Evolutionary conservation across 1,139 yeast species (phyloP).

Genomic region (Cylindricascospora bacillispora): DNA sequence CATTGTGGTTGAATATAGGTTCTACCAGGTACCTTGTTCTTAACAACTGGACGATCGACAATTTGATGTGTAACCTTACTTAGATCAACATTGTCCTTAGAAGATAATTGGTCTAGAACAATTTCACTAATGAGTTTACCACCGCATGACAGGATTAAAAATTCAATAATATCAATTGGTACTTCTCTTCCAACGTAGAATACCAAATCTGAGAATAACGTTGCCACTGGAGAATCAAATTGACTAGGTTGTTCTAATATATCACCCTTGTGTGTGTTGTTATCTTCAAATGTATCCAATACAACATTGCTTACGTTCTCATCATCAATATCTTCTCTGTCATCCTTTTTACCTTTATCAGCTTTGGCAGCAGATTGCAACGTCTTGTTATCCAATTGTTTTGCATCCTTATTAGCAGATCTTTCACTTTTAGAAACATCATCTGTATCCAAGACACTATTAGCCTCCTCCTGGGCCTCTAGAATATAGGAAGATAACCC

Average conservation of each 20-base stretch:
- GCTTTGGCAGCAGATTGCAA: slow-evolving; percentile 31
- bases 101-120: slow-evolving; percentile 60
- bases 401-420: slow-evolving; percentile 24
- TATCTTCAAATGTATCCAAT: slow-evolving; percentile 59
- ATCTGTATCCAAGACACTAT: slow-evolving; percentile 33
- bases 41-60: slow-evolving; percentile 77
- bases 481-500: slow-evolving; percentile 78
- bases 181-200: slow-evolving; percentile 94
- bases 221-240: slow-evolving; percentile 42
- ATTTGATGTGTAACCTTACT: slow-evolving; percentile 81
- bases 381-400: slow-evolving; percentile 23
- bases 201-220: slow-evolving; percentile 58
- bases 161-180: slow-evolving; percentile 81
- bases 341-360: slow-evolving; percentile 33
- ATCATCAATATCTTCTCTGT: slow-evolving; percentile 29
- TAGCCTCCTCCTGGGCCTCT: slow-evolving; percentile 36
- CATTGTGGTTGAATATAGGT: slow-evolving; percentile 96
- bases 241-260: slow-evolving; percentile 67
- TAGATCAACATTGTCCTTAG: slow-evolving; percentile 39
- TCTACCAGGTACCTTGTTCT: slow-evolving; percentile 74
- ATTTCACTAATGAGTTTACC: slow-evolving; percentile 81
- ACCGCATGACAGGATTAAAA: slow-evolving; percentile 76
- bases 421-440: slow-evolving; percentile 10
- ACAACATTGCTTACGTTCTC: slow-evolving; percentile 34
- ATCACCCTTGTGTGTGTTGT: slow-evolving; percentile 61